Percentiles rank a stretch among this genome's conserved stretches.
phyloP scores from a whole-genome alignment of 1,284 basidiomycete species.

The Phylloboletellus chloephorus region DNA sequence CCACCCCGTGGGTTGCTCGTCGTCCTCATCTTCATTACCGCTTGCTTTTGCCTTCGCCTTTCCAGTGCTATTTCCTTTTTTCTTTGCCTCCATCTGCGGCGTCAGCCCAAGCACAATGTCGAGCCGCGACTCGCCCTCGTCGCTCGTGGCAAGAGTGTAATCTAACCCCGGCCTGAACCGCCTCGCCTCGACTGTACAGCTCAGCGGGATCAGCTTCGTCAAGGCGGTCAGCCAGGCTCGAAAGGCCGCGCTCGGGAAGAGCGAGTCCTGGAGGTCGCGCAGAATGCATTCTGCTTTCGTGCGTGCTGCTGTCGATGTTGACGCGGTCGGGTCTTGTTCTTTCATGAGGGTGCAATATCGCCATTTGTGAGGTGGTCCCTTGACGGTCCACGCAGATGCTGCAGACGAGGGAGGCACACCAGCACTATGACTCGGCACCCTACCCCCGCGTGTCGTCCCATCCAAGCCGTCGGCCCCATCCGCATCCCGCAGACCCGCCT shows the following conservation, averaged over 20 bases:
- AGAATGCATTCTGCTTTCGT: slow-evolving; percentile 48
- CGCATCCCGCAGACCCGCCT: slow-evolving; percentile 55
- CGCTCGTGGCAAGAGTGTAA: slow-evolving; percentile 91
- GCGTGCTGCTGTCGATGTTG: slow-evolving; percentile 28
- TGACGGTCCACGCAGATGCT: slow-evolving; percentile 63
- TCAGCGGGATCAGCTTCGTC: slow-evolving; percentile 70
- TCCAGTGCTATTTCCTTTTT: slow-evolving; percentile 10
- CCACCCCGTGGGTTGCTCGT: slow-evolving; percentile 52
- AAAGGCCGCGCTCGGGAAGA: slow-evolving; percentile 85
- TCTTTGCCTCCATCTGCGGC: slow-evolving; percentile 49
- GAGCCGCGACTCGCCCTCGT: slow-evolving; percentile 76
- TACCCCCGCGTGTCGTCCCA: slow-evolving; percentile 38
- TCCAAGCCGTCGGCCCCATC: slow-evolving; percentile 71
- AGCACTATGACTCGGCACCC: slow-evolving; percentile 61
- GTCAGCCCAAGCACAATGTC: slow-evolving; percentile 91
- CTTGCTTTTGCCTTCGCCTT: slow-evolving; percentile 21
- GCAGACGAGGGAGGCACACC: slow-evolving; percentile 43
- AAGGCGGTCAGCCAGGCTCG: slow-evolving; percentile 85
- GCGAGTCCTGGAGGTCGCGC: slow-evolving; percentile 61
- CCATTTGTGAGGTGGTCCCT: slow-evolving; percentile 92
- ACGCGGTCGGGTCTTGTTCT: not conserved
- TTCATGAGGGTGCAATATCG: slow-evolving; percentile 71
- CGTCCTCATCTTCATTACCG: slow-evolving; percentile 35
- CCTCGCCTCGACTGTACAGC: slow-evolving; percentile 73
- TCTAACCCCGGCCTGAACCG: slow-evolving; percentile 91